A percentile compares a stretch with the other conserved stretches of the same genome.
These are phyloP conservation scores for Podila epigama DNA, from an alignment of 192 early-diverging fungal genomes.

Conservation along the genomic window DNA sequence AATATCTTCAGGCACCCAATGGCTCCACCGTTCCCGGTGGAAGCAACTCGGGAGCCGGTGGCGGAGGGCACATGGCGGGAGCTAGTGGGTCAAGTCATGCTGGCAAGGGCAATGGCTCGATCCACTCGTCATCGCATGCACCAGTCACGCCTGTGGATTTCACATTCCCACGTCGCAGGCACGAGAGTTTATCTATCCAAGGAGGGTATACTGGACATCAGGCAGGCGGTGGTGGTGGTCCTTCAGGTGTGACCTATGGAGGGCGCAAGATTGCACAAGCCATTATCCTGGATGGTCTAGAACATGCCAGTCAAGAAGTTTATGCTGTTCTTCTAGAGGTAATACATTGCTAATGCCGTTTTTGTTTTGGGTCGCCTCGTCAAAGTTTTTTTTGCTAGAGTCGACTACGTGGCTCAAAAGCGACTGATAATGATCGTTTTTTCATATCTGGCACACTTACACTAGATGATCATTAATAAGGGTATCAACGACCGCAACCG, in stretches of 20 bases:
- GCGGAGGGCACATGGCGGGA: no score
- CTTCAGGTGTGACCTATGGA: conserved; percentile 31
- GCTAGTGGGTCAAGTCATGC: no score
- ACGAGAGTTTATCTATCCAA: conserved; percentile 37
- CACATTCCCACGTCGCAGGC: conserved; percentile 40
- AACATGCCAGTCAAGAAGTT: conserved; percentile 44
- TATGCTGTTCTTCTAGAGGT: conserved; percentile 50
- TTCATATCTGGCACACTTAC: background rate
- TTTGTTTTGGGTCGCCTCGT: background rate
- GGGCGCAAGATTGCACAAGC: conserved; percentile 43
- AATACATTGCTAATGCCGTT: background rate
- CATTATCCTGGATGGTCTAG: conserved; percentile 50
- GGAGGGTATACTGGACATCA: conserved; percentile 9
- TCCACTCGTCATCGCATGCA: background rate
- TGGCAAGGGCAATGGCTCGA: background rate
- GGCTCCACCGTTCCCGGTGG: no score
- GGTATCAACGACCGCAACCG: conserved; percentile 39
- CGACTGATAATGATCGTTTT: background rate
- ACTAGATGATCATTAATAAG: conserved; percentile 50
- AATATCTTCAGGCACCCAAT: conserved; percentile 3
- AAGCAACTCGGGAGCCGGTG: background rate
- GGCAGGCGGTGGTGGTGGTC: conserved; percentile 12
- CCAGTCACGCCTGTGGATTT: conserved; percentile 50
- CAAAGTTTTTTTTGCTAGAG: background rate
- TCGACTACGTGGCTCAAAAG: background rate